These are phyloP conservation scores for Mycena galopus DNA, from an alignment of 768 basidiomycete genomes.

Conservation along the genomic window DNA sequence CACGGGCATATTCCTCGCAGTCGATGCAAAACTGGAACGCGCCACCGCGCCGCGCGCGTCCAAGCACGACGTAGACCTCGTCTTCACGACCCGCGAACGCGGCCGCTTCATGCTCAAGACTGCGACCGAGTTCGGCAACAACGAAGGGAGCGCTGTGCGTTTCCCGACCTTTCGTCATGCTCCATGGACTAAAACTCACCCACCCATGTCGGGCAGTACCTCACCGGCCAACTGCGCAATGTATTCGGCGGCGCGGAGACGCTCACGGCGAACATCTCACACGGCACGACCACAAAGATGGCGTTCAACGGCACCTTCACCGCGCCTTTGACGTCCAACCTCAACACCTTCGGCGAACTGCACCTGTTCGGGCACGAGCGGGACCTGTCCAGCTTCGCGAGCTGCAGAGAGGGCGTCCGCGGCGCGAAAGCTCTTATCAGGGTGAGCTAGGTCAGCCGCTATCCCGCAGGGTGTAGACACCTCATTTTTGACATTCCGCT, in stretches of 20 bases:
- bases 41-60: conserved; percentile 67
- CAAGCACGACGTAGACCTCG: conserved; percentile 81
- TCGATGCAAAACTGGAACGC: conserved; percentile 74
- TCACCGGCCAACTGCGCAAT: no score
- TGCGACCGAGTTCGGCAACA: conserved; percentile 92
- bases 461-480: conserved; percentile 34
- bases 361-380: conserved; percentile 78
- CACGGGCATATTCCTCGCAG: conserved; percentile 82
- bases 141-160: conserved; percentile 93
- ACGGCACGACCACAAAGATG: conserved; percentile 89
- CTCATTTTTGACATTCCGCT: conserved; percentile 37
- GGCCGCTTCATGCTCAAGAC: conserved; percentile 81
- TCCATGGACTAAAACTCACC: conserved; percentile 8
- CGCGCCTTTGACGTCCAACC: conserved; percentile 69
- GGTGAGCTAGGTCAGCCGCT: conserved; percentile 74
- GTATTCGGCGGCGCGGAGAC: conserved; percentile 93
- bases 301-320: conserved; percentile 81
- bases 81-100: no score
- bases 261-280: conserved; percentile 84
- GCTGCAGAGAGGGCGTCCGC: conserved; percentile 72
- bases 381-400: no score
- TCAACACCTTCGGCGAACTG: conserved; percentile 79
- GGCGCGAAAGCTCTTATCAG: conserved; percentile 78
- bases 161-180: background rate
- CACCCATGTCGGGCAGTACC: conserved; percentile 59